phyloP scores from a whole-genome alignment of 2,329 filamentous ascomycete genomes.

The Pseudogymnoascus sp. region DNA sequence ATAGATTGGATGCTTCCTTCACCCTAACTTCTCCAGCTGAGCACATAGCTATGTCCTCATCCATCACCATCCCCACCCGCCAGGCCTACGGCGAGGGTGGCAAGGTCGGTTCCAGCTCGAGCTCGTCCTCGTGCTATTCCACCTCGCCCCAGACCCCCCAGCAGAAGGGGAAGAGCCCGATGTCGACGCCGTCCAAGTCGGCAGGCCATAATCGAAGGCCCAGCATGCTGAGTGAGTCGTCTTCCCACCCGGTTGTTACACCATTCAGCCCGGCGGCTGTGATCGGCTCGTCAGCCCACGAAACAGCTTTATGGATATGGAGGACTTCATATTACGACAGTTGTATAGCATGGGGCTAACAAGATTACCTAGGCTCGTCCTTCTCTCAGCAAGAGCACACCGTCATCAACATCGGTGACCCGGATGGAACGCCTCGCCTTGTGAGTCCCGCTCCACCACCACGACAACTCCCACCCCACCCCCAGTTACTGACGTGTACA shows the following conservation, averaged over 20 bases:
- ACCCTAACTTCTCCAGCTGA: not conserved
- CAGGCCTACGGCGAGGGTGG: slow-evolving; percentile 29
- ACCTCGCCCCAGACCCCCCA: slow-evolving; percentile 44
- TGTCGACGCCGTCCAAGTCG: slow-evolving; percentile 30
- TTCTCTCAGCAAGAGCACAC: slow-evolving; percentile 68
- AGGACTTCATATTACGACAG: not conserved
- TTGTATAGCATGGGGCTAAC: not conserved
- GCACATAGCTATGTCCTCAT: slow-evolving; percentile 49
- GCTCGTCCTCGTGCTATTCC: slow-evolving; percentile 47
- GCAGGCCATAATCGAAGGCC: slow-evolving; percentile 46
- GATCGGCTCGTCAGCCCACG: not conserved
- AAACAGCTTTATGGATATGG: not conserved
- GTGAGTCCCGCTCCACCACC: slow-evolving; percentile 39
- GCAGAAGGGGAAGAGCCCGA: slow-evolving; percentile 32
- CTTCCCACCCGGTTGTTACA: slow-evolving; percentile 10
- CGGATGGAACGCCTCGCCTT: slow-evolving; percentile 63
- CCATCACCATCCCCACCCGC: slow-evolving; percentile 57
- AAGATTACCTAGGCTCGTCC: slow-evolving; percentile 48
- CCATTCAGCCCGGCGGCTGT: not conserved
- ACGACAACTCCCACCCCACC: slow-evolving; percentile 12
- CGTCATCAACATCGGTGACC: slow-evolving; percentile 70
- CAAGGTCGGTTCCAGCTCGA: slow-evolving; percentile 34
- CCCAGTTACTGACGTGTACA: slow-evolving; percentile 7
- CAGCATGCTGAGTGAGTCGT: slow-evolving; percentile 51
- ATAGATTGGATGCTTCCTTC: slow-evolving; percentile 4